phyloP scores from a whole-genome alignment of 1,284 basidiomycete genomes.

The Cryptococcus jaspeensis region DNA sequence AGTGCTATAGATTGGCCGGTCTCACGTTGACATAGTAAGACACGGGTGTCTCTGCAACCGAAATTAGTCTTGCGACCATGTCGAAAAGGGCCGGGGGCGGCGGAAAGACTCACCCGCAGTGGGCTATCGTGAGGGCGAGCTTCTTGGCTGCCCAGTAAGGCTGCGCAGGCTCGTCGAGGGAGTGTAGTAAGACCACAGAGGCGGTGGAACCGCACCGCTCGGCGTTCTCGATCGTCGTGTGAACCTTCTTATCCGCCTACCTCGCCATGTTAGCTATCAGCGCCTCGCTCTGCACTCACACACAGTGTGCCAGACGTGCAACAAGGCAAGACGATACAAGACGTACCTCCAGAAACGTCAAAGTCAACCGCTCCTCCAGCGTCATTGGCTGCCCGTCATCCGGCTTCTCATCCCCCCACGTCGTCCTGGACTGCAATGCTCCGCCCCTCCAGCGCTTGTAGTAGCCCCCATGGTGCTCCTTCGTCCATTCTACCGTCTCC shows the following conservation, averaged over 20 bases:
- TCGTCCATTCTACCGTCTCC: constrained; percentile 72
- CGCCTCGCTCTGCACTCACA: not conserved
- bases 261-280: not conserved
- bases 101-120: constrained; percentile 68
- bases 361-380: constrained; percentile 76
- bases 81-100: not conserved
- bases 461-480: constrained; percentile 66
- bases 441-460: constrained; percentile 84
- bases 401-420: constrained; percentile 10
- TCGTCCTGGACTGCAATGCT: constrained; percentile 53
- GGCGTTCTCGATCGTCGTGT: constrained; percentile 58
- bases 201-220: constrained; percentile 74
- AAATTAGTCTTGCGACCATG: too few relatives aligned
- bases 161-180: constrained; percentile 68
- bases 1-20: constrained; percentile 72
- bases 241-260: constrained; percentile 62
- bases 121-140: constrained; percentile 80
- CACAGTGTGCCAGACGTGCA: too few relatives aligned
- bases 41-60: constrained; percentile 75
- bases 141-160: constrained; percentile 75
- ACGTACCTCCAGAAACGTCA: constrained; percentile 79
- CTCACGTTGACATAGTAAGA: constrained; percentile 72
- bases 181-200: constrained; percentile 83
- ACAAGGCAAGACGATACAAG: too few relatives aligned
- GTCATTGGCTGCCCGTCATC: constrained; percentile 58